Percentiles rank a stretch among this genome's conserved stretches.
Conservation (phyloP, 208 protist genomes). For the Wallacemonas sp. region DNA sequence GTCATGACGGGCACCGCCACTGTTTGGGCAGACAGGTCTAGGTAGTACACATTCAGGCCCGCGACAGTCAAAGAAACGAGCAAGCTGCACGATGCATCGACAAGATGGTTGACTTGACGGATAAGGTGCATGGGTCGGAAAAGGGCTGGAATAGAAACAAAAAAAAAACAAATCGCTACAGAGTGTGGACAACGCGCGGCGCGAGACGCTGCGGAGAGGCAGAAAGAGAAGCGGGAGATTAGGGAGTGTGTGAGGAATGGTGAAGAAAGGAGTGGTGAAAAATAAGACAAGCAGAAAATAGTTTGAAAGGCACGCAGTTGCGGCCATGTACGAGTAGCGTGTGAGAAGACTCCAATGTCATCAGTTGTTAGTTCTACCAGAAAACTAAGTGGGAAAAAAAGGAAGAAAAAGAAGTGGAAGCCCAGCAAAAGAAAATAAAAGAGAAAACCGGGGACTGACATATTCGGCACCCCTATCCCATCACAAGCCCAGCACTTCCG, state of each 20-base stretch:
- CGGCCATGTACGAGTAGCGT: too few relatives aligned
- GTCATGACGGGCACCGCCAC: conserved; percentile 53
- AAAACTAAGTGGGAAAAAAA: too few relatives aligned
- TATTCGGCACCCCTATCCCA: too few relatives aligned
- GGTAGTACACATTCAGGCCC: conserved; percentile 40
- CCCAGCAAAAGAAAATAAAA: not conserved
- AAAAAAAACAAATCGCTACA: not conserved
- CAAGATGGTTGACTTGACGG: conserved; percentile 23
- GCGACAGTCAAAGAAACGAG: conserved; percentile 36
- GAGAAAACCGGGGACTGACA: not conserved
- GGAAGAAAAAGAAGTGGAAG: conserved; percentile 7
- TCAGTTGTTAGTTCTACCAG: too few relatives aligned
- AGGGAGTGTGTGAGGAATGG: too few relatives aligned
- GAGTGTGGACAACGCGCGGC: too few relatives aligned
- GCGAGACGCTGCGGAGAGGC: too few relatives aligned
- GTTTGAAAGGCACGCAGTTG: too few relatives aligned
- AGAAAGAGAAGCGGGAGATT: too few relatives aligned
- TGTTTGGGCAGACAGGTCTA: conserved; percentile 20
- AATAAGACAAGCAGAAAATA: not conserved
- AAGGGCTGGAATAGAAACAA: not conserved
- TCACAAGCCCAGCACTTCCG: too few relatives aligned
- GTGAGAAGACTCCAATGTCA: too few relatives aligned
- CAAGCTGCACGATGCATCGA: conserved; percentile 45
- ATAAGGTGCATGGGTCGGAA: conserved; percentile 11
- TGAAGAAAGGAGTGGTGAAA: too few relatives aligned